Evolutionary conservation across 768 basidiomycete species (phyloP).

Genomic region (Pulveroboletus sp.): DNA sequence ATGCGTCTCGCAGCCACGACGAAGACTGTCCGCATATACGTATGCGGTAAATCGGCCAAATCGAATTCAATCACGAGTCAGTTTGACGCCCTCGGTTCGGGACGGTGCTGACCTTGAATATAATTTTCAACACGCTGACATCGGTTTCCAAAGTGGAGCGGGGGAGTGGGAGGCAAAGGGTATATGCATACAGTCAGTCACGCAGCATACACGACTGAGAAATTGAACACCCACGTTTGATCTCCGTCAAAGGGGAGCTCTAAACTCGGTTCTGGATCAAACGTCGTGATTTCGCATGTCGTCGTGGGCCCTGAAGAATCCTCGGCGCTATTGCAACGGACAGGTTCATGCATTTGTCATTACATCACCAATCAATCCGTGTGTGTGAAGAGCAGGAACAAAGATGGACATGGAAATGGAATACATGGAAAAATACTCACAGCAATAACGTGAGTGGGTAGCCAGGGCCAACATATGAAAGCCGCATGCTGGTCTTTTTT

Average conservation of each 20-base stretch:
- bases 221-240: conserved; percentile 43
- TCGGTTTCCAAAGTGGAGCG: neutral
- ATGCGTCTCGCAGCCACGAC: conserved; percentile 90
- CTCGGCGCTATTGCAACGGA: conserved; percentile 51
- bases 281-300: conserved; percentile 83
- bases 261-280: conserved; percentile 76
- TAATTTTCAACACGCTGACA: conserved; percentile 70
- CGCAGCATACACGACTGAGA: neutral
- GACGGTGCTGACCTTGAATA: conserved; percentile 63
- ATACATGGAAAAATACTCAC: conserved; percentile 44
- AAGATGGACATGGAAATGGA: neutral
- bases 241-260: conserved; percentile 77
- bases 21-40: conserved; percentile 50
- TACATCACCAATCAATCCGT: conserved; percentile 1
- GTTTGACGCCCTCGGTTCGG: neutral
- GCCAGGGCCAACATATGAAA: conserved; percentile 78
- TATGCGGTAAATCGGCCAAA: neutral
- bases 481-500: conserved; percentile 80
- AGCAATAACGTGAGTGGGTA: conserved; percentile 75
- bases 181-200: conserved; percentile 7
- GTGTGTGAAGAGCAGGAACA: neutral
- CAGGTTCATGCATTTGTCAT: conserved; percentile 2
- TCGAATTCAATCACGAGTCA: neutral
- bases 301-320: conserved; percentile 81
- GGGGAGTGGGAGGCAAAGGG: neutral